Conservation (phyloP, 1,139 yeast genomes). For the Geotrichum siamense region DNA sequence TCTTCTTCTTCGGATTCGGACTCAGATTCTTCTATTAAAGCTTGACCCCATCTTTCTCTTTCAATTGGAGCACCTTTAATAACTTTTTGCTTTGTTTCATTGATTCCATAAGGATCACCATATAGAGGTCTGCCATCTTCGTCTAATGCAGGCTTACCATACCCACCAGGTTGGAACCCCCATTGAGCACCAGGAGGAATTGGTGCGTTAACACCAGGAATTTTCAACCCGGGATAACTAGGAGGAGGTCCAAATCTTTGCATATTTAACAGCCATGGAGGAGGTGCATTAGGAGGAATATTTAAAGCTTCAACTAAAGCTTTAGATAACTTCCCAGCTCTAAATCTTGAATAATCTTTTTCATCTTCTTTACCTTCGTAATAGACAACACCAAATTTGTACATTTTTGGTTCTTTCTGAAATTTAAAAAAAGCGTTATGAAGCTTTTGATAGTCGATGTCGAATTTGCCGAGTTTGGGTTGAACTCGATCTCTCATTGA, state of each 20-base stretch:
- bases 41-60: constrained; percentile 33
- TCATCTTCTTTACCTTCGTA: constrained; percentile 70
- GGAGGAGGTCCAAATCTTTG: constrained; percentile 77
- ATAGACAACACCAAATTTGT: constrained; percentile 67
- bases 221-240: constrained; percentile 57
- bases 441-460: constrained; percentile 75
- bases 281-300: constrained; percentile 53
- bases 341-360: constrained; percentile 38
- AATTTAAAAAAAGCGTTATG: constrained; percentile 82
- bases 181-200: constrained; percentile 37
- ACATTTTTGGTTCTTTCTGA: constrained; percentile 66
- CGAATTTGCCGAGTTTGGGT: constrained; percentile 82
- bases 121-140: constrained; percentile 33
- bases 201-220: constrained; percentile 48
- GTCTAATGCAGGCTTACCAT: constrained; percentile 38
- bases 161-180: constrained; percentile 40
- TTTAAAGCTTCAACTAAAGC: constrained; percentile 64
- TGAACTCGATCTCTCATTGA: constrained; percentile 78
- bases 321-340: constrained; percentile 64
- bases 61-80: constrained; percentile 40
- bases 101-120: constrained; percentile 33
- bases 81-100: constrained; percentile 27
- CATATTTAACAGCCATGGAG: constrained; percentile 82
- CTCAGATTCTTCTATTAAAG: constrained; percentile 30
- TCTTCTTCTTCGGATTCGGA: constrained; percentile 32